These are phyloP conservation scores for Asclepias syriaca DNA, from an alignment of 257 asterid genomes.

Conservation along the genomic window DNA sequence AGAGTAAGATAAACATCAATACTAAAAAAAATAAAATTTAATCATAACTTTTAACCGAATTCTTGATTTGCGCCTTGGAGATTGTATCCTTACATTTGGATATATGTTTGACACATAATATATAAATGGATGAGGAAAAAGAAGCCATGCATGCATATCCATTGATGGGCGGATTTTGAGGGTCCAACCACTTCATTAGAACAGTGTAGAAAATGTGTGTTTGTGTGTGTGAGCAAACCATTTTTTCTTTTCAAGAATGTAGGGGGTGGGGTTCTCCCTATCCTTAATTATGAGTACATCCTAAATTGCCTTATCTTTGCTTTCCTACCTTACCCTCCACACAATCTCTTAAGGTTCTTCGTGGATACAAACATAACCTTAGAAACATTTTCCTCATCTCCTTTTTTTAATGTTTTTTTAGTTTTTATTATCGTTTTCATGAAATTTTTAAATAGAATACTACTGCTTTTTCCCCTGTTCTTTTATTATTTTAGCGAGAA, in stretches of 20 bases:
- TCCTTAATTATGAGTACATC: background rate
- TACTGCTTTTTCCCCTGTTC: no score
- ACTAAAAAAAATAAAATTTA: no score
- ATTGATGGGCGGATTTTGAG: background rate
- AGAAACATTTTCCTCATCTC: background rate
- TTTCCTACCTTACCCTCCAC: background rate
- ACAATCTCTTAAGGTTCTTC: conserved; percentile 3
- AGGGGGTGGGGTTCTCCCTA: conserved; percentile 1
- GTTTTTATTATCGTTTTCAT: no score
- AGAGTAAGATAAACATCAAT: no score
- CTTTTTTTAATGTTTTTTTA: no score
- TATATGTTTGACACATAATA: conserved; percentile 13
- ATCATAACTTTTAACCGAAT: no score
- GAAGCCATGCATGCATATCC: background rate
- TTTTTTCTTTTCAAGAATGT: background rate
- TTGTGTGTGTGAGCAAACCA: background rate
- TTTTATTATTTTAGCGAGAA: no score
- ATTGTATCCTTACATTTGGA: background rate
- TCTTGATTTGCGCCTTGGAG: no score
- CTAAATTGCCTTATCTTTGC: conserved; percentile 1
- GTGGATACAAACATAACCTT: background rate
- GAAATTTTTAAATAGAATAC: no score
- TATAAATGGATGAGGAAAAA: background rate
- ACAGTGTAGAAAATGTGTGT: background rate
- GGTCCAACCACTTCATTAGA: conserved; percentile 6